Evolutionary conservation across 805 yeast genomes (phyloP).

Genomic region (Candida ulmi): DNA sequence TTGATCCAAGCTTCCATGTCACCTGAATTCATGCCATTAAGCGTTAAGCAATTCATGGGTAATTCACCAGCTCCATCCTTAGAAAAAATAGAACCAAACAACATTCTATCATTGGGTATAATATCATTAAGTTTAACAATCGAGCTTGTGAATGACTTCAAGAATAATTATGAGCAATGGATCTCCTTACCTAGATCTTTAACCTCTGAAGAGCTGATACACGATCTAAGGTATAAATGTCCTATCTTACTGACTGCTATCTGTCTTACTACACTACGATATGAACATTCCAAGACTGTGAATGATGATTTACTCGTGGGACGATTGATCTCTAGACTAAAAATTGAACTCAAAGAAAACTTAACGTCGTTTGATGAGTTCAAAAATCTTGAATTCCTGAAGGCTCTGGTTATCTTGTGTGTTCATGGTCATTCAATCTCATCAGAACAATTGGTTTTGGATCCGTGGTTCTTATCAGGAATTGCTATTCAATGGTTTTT

Average conservation of each 20-base stretch:
- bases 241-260: conserved; percentile 64
- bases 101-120: conserved; percentile 46
- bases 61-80: conserved; percentile 7
- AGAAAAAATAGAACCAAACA: conserved; percentile 24
- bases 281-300: conserved; percentile 19
- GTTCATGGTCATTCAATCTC: conserved; percentile 61
- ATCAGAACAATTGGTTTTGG: conserved; percentile 46
- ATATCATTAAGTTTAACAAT: conserved; percentile 43
- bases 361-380: conserved; percentile 43
- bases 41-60: conserved; percentile 11
- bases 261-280: conserved; percentile 58
- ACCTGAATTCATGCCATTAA: conserved; percentile 11
- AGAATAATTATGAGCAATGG: conserved; percentile 73
- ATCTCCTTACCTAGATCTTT: conserved; percentile 57
- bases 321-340: conserved; percentile 5
- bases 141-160: conserved; percentile 48
- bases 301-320: conserved; percentile 7
- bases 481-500: conserved; percentile 59
- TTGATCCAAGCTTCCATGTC: conserved; percentile 19
- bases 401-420: conserved; percentile 59
- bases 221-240: conserved; percentile 41
- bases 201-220: conserved; percentile 43
- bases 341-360: conserved; percentile 31
- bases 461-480: conserved; percentile 67
- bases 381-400: conserved; percentile 52